A percentile compares a stretch with the other conserved stretches of the same genome.
Evolutionary conservation across 768 basidiomycete genomes (phyloP).

Genomic region (Piloderma croceum): DNA sequence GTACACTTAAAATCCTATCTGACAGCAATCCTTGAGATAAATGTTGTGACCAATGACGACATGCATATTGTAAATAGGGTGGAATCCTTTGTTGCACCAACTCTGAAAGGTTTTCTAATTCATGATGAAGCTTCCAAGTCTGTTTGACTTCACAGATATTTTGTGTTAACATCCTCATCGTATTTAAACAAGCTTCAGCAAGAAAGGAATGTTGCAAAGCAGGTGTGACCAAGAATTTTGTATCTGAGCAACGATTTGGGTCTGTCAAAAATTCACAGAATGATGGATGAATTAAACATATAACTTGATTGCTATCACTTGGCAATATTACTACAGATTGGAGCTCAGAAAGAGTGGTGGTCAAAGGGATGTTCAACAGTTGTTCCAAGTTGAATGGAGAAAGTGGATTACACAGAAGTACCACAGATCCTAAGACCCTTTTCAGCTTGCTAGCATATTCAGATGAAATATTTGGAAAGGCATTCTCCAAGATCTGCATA

Average conservation of each 20-base stretch:
- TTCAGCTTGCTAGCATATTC: neutral
- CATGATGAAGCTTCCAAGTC: no score
- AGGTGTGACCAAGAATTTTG: conserved; percentile 5
- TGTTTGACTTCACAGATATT: no score
- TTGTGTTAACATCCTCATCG: no score
- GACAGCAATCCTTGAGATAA: no score
- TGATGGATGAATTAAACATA: no score
- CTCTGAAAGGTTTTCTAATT: conserved; percentile 19
- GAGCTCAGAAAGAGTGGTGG: conserved; percentile 5
- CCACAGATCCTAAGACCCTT: no score
- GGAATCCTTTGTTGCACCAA: conserved; percentile 7
- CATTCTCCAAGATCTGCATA: conserved; percentile 6
- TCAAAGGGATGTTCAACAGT: no score
- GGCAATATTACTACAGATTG: conserved; percentile 14
- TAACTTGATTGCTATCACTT: conserved; percentile 1
- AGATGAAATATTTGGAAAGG: conserved; percentile 5
- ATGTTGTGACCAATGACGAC: conserved; percentile 17
- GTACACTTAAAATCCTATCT: conserved; percentile 1
- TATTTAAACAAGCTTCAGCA: no score
- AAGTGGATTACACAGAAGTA: no score
- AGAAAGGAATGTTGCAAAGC: no score
- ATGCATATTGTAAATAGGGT: conserved; percentile 14
- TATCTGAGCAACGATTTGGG: conserved; percentile 7
- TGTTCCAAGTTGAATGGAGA: no score
- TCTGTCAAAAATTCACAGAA: conserved; percentile 12